phyloP scores from a whole-genome alignment of 2,329 filamentous ascomycete genomes.

The Botrytis elliptica region DNA sequence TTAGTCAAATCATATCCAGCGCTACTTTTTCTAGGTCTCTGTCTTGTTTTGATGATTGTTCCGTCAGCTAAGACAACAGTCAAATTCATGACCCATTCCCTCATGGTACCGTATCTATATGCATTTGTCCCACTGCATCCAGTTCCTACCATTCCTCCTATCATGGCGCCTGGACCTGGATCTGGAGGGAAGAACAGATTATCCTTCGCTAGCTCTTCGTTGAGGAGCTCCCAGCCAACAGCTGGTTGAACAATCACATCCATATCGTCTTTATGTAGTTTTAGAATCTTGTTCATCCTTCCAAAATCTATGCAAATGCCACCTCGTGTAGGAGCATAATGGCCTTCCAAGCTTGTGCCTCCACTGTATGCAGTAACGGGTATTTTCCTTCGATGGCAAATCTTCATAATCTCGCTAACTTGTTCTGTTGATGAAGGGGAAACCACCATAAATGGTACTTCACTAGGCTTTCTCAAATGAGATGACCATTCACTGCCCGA shows the following conservation, averaged over 20 bases:
- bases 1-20: conserved; percentile 90
- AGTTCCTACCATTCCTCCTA: conserved; percentile 83
- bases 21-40: conserved; percentile 83
- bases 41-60: conserved; percentile 84
- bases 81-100: conserved; percentile 84
- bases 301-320: conserved; percentile 85
- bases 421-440: conserved; percentile 78
- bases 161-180: conserved; percentile 87
- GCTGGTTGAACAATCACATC: conserved; percentile 78
- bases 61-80: conserved; percentile 90
- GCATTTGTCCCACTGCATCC: conserved; percentile 78
- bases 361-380: conserved; percentile 86
- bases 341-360: conserved; percentile 85
- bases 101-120: conserved; percentile 92
- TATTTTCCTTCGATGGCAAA: conserved; percentile 77
- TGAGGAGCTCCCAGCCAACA: conserved; percentile 82
- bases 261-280: conserved; percentile 73
- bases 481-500: conserved; percentile 63
- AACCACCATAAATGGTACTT: conserved; percentile 67
- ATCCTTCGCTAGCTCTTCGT: conserved; percentile 69
- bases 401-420: conserved; percentile 82
- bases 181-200: conserved; percentile 91
- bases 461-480: conserved; percentile 49
- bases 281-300: conserved; percentile 78
- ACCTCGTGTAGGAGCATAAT: conserved; percentile 78